Conservation (phyloP, 2,329 filamentous ascomycete species). For the Cladorrhinum sp. region DNA sequence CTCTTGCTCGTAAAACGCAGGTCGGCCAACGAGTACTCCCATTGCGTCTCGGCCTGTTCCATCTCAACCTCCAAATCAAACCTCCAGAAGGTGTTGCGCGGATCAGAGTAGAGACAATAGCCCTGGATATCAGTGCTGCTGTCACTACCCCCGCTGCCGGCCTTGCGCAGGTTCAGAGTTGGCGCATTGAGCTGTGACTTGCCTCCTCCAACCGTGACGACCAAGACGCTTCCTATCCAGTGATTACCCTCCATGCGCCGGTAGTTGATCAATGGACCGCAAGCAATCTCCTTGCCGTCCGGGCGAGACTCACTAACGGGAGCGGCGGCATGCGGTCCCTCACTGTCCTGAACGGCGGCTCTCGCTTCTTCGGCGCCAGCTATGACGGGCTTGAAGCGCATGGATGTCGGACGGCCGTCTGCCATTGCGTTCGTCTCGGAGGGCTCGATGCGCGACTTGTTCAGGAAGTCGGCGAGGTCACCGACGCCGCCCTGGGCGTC, state of each 20-base stretch:
- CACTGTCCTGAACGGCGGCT: conserved; percentile 29
- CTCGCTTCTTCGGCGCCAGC: conserved; percentile 39
- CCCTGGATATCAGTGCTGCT: conserved; percentile 43
- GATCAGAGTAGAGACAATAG: conserved; percentile 63
- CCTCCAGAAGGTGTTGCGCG: conserved; percentile 82
- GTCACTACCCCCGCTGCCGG: conserved; percentile 10
- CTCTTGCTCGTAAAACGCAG: conserved; percentile 58
- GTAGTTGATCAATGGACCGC: conserved; percentile 76
- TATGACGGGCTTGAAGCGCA: conserved; percentile 48
- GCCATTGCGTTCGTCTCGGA: conserved; percentile 25
- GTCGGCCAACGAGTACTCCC: conserved; percentile 72
- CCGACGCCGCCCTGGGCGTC: conserved; percentile 43
- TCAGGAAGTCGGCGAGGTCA: conserved; percentile 56
- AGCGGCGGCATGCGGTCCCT: conserved; percentile 3
- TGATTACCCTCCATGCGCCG: conserved; percentile 63
- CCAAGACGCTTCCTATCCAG: conserved; percentile 83
- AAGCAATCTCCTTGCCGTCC: conserved; percentile 60
- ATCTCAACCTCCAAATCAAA: conserved; percentile 82
- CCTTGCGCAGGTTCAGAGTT: conserved; percentile 50
- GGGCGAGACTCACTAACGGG: conserved; percentile 13
- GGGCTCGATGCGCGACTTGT: conserved; percentile 50
- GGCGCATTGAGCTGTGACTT: conserved; percentile 57
- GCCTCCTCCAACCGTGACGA: conserved; percentile 74
- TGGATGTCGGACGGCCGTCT: conserved; percentile 15
- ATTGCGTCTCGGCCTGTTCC: conserved; percentile 64